A percentile compares a stretch with the other conserved stretches of the same genome.
Evolutionary conservation across 768 basidiomycete species (phyloP).

Genomic region (Leccinellum luteum): DNA sequence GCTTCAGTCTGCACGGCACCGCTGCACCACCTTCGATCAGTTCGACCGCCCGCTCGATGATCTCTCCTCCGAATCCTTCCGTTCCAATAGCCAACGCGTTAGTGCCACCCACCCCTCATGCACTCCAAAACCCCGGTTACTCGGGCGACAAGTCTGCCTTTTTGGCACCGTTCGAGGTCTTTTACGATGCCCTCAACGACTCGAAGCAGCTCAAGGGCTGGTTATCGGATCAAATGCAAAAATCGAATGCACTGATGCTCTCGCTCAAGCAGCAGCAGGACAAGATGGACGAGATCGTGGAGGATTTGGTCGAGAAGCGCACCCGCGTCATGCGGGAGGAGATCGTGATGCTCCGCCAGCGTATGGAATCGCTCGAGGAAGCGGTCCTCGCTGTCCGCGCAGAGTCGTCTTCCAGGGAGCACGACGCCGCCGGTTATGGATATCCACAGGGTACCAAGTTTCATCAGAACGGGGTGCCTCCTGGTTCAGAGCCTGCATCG

Average conservation of each 20-base stretch:
- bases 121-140: conserved; percentile 59
- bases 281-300: conserved; percentile 56
- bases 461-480: conserved; percentile 38
- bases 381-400: conserved; percentile 32
- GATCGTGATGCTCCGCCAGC: conserved; percentile 53
- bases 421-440: conserved; percentile 12
- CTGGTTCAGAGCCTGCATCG: conserved; percentile 32
- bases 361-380: conserved; percentile 69
- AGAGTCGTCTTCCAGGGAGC: conserved; percentile 17
- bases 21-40: conserved; percentile 15
- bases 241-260: conserved; percentile 54
- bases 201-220: conserved; percentile 75
- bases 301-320: conserved; percentile 59
- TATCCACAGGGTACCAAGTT: conserved; percentile 25
- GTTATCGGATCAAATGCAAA: conserved; percentile 70
- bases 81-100: conserved; percentile 66
- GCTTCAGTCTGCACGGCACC: conserved; percentile 46
- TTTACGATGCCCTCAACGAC: conserved; percentile 83
- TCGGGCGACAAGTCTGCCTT: conserved; percentile 71
- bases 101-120: conserved; percentile 69
- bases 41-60: conserved; percentile 32
- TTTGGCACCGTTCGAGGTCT: conserved; percentile 76
- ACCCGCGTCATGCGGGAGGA: conserved; percentile 60
- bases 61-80: conserved; percentile 56
- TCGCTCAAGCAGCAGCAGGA: conserved; percentile 60